phyloP scores from a whole-genome alignment of 441 rosid species.

The Gossypium lobatum region DNA sequence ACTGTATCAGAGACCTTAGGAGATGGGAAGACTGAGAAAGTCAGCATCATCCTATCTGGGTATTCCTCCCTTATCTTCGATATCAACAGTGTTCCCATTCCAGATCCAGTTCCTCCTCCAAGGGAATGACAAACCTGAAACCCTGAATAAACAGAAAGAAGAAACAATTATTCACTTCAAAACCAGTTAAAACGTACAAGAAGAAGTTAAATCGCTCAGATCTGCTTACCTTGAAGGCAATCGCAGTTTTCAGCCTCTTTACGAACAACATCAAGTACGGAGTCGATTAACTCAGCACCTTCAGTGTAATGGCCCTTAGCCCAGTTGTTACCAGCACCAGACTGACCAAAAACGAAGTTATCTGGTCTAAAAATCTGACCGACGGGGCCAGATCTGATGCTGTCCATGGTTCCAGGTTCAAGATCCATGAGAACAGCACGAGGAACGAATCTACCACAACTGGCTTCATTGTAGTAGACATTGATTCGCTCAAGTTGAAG shows the following conservation, averaged over 20 bases:
- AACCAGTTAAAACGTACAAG: neutral
- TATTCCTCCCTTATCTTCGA: conserved; percentile 61
- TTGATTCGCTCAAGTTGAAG: conserved; percentile 37
- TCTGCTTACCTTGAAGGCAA: conserved; percentile 41
- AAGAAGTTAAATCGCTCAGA: neutral
- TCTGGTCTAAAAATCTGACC: conserved; percentile 55
- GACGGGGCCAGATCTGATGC: conserved; percentile 40
- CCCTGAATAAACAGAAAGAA: conserved; percentile 22
- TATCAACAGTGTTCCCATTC: conserved; percentile 62
- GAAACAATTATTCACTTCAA: neutral
- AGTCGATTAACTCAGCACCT: conserved; percentile 44
- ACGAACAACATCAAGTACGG: conserved; percentile 42
- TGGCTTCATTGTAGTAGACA: conserved; percentile 41
- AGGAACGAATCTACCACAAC: conserved; percentile 37
- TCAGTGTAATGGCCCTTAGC: conserved; percentile 65
- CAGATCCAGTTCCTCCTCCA: conserved; percentile 66
- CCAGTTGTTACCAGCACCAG: conserved; percentile 71
- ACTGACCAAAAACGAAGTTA: conserved; percentile 50
- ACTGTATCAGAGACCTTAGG: conserved; percentile 64
- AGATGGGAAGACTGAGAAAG: conserved; percentile 59
- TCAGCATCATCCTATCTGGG: conserved; percentile 64
- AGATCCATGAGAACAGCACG: conserved; percentile 52
- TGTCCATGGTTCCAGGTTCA: conserved; percentile 61
- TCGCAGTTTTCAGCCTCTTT: conserved; percentile 38
- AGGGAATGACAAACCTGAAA: conserved; percentile 61